Evolutionary conservation across 2,329 filamentous ascomycete genomes (phyloP).

Genomic region (Trichoderma koningiopsis): DNA sequence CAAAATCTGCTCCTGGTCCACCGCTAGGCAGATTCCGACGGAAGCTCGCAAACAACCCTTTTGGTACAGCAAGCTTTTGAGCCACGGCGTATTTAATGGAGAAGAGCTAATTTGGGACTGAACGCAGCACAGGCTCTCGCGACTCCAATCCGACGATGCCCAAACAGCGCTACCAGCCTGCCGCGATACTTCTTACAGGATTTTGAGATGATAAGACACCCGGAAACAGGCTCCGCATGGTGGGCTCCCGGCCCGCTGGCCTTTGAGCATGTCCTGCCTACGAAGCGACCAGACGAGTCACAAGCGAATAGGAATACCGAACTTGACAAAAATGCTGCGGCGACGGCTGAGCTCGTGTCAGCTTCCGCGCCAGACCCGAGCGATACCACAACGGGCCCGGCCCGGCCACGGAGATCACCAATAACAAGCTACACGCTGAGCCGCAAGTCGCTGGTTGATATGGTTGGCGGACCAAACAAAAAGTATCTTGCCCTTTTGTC

Average conservation of each 20-base stretch:
- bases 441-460: slow-evolving; percentile 37
- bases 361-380: not conserved
- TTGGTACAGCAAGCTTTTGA: slow-evolving; percentile 50
- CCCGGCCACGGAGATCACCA: slow-evolving; percentile 28
- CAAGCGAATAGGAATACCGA: not conserved
- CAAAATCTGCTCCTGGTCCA: slow-evolving; percentile 40
- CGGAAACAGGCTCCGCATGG: slow-evolving; percentile 56
- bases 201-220: slow-evolving; percentile 59
- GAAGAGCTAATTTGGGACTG: slow-evolving; percentile 24
- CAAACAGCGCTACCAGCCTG: slow-evolving; percentile 49
- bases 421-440: slow-evolving; percentile 36
- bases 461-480: slow-evolving; percentile 28
- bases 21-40: slow-evolving; percentile 54
- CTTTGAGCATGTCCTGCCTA: slow-evolving; percentile 34
- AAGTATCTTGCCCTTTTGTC: slow-evolving; percentile 30
- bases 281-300: slow-evolving; percentile 18
- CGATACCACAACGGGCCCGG: not conserved
- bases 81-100: not conserved
- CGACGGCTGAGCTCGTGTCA: not conserved
- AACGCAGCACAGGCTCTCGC: slow-evolving; percentile 61
- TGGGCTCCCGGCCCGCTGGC: slow-evolving; percentile 54
- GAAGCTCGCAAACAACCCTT: slow-evolving; percentile 63
- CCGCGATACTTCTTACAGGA: slow-evolving; percentile 66
- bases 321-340: not conserved
- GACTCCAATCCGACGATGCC: slow-evolving; percentile 60